Conservation (phyloP, 225 moss, liverwort and hornwort genomes). For the Marchantia paleacea region DNA sequence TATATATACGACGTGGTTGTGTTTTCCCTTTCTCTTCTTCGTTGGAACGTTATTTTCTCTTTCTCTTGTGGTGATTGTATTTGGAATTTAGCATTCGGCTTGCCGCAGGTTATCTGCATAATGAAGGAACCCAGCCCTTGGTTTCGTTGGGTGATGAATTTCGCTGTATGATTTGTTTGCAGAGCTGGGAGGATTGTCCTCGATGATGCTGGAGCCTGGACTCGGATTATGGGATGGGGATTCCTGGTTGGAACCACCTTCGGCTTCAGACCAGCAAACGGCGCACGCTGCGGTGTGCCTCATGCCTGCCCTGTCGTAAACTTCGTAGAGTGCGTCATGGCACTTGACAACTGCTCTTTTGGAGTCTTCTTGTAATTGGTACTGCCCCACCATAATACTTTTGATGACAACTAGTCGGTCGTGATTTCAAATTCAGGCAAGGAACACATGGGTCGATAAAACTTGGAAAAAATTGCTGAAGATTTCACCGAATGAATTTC, state of each 20-base stretch:
- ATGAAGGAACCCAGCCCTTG: background rate
- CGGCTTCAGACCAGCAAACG: slow-evolving; percentile 38
- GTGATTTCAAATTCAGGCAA: slow-evolving; percentile 6
- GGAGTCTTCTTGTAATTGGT: slow-evolving; percentile 23
- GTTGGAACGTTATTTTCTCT: background rate
- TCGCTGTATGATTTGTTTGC: background rate
- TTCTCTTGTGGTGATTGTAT: background rate
- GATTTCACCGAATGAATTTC: background rate
- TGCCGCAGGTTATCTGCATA: background rate
- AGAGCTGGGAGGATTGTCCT: slow-evolving; percentile 40
- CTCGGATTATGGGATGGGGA: slow-evolving; percentile 39
- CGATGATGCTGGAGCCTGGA: slow-evolving; percentile 33
- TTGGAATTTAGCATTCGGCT: too few species aligned
- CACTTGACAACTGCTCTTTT: slow-evolving; percentile 25
- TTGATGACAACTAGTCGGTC: background rate
- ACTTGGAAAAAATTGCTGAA: background rate
- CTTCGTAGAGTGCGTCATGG: slow-evolving; percentile 23
- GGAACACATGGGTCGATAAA: background rate
- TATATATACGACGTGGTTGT: background rate
- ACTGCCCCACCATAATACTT: slow-evolving; percentile 16
- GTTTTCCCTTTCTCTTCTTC: background rate
- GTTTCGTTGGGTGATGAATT: background rate
- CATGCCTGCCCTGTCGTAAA: slow-evolving; percentile 34
- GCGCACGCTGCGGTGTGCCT: slow-evolving; percentile 43
- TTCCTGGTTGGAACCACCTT: slow-evolving; percentile 34